Evolutionary conservation across 768 basidiomycete species (phyloP).

Genomic region (Mycena pura): DNA sequence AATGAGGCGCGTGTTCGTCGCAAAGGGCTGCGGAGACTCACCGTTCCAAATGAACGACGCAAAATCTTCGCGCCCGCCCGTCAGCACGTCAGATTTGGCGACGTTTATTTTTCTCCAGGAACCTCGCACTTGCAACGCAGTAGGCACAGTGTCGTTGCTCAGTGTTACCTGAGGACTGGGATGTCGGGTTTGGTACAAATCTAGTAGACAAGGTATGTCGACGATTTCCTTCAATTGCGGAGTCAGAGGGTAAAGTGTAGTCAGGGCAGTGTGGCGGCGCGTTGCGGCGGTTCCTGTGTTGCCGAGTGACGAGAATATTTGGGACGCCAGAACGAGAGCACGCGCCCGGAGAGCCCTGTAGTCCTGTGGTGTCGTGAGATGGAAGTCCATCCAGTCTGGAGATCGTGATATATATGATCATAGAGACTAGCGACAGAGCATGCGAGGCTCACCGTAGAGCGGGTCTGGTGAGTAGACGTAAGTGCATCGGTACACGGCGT

Average conservation of each 20-base stretch:
- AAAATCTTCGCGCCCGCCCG: slow-evolving; percentile 29
- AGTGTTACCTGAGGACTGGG: slow-evolving; percentile 33
- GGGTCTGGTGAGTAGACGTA: not conserved
- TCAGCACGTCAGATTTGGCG: slow-evolving; percentile 14
- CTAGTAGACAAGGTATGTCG: not conserved
- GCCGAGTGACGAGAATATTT: slow-evolving; percentile 37
- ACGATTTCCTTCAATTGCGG: slow-evolving; percentile 12
- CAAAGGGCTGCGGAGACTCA: slow-evolving; percentile 1
- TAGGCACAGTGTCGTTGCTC: slow-evolving; percentile 18
- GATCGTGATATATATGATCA: not conserved
- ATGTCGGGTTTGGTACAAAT: slow-evolving; percentile 30
- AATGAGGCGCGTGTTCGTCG: not conserved
- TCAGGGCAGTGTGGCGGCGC: slow-evolving; percentile 30
- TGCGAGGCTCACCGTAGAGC: slow-evolving; percentile 1
- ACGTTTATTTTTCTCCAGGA: slow-evolving; percentile 43
- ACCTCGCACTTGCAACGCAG: slow-evolving; percentile 39
- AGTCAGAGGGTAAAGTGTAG: slow-evolving; percentile 10
- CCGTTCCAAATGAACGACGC: slow-evolving; percentile 39
- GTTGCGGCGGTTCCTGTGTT: slow-evolving; percentile 42
- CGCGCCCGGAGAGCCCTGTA: slow-evolving; percentile 32
- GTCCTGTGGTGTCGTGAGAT: slow-evolving; percentile 12
- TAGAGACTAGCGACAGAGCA: too few species aligned
- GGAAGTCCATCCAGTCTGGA: slow-evolving; percentile 9
- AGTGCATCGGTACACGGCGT: not conserved
- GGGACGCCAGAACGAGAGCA: slow-evolving; percentile 30